Conservation (phyloP, 352 stramenopile genomes). For the Pythium myriotylum region DNA sequence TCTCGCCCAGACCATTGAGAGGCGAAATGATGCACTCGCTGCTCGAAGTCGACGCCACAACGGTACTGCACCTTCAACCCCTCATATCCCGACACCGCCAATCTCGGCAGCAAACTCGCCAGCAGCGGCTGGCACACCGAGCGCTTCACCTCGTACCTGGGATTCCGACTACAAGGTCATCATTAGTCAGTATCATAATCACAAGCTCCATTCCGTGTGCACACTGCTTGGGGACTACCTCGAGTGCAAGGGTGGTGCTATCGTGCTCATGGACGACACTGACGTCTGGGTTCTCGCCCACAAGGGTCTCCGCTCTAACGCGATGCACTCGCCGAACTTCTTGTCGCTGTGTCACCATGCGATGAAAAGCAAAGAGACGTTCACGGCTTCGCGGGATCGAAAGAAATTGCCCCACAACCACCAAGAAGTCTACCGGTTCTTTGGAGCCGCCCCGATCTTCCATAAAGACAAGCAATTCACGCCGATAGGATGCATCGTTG, state of each 20-base stretch:
- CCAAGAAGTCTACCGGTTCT: slow-evolving; percentile 61
- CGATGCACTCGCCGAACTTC: slow-evolving; percentile 61
- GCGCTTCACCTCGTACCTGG: slow-evolving; percentile 28
- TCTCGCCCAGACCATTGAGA: slow-evolving; percentile 43
- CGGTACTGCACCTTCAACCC: not conserved
- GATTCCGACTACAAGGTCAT: slow-evolving; percentile 55
- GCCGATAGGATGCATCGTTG: slow-evolving; percentile 62
- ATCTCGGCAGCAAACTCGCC: slow-evolving; percentile 9
- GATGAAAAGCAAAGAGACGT: slow-evolving; percentile 41
- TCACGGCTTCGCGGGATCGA: slow-evolving; percentile 46
- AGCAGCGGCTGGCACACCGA: slow-evolving; percentile 24
- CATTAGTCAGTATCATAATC: slow-evolving; percentile 71
- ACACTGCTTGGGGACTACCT: slow-evolving; percentile 71
- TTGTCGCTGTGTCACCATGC: slow-evolving; percentile 57
- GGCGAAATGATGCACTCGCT: slow-evolving; percentile 26
- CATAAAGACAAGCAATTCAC: slow-evolving; percentile 23
- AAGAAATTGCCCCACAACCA: slow-evolving; percentile 29
- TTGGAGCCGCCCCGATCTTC: slow-evolving; percentile 56
- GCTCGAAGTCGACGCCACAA: slow-evolving; percentile 9
- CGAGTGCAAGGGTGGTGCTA: slow-evolving; percentile 63
- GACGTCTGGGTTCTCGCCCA: slow-evolving; percentile 74
- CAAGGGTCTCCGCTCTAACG: slow-evolving; percentile 49
- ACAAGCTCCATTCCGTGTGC: slow-evolving; percentile 75
- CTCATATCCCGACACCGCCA: slow-evolving; percentile 17
- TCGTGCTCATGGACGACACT: slow-evolving; percentile 60